Conservation (phyloP, 192 early-diverging fungal species). For the Gaertneriomyces semiglobifer region DNA sequence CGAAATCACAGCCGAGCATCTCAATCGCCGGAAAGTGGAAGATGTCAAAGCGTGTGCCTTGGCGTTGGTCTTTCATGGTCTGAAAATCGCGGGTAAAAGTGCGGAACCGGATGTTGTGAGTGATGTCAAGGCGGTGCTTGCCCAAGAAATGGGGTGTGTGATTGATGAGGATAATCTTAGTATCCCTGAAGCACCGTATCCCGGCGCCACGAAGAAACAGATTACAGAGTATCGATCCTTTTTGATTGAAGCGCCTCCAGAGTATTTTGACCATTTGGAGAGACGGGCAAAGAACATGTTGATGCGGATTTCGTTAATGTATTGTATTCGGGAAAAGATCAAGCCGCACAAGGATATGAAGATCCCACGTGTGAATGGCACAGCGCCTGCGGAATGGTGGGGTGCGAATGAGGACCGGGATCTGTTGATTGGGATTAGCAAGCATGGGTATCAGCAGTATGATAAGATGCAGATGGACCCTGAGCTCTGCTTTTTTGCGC, state of each 20-base stretch:
- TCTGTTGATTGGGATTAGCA: slow-evolving; percentile 71
- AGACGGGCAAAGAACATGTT: slow-evolving; percentile 65
- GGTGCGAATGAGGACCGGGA: slow-evolving; percentile 74
- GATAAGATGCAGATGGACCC: slow-evolving; percentile 50
- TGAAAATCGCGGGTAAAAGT: slow-evolving; percentile 41
- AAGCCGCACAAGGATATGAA: slow-evolving; percentile 59
- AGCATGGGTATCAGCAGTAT: slow-evolving; percentile 72
- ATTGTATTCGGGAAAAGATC: slow-evolving; percentile 68
- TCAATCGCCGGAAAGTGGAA: slow-evolving; percentile 13
- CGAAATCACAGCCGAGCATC: slow-evolving; percentile 39
- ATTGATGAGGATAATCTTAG: slow-evolving; percentile 32
- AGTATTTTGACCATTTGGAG: slow-evolving; percentile 71
- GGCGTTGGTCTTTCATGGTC: slow-evolving; percentile 43
- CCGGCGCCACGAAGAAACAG: slow-evolving; percentile 62
- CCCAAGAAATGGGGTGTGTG: slow-evolving; percentile 1
- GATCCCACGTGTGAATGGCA: slow-evolving; percentile 68
- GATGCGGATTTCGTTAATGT: slow-evolving; percentile 69
- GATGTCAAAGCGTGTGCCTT: slow-evolving; percentile 35
- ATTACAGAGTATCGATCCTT: slow-evolving; percentile 48
- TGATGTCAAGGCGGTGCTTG: slow-evolving; percentile 57
- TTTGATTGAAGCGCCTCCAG: slow-evolving; percentile 64
- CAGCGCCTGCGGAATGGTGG: slow-evolving; percentile 60
- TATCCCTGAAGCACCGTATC: slow-evolving; percentile 58
- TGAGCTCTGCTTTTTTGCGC: slow-evolving; percentile 37
- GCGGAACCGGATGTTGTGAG: slow-evolving; percentile 58